phyloP scores from a whole-genome alignment of 441 rosid genomes.

The Gossypium gossypioides region DNA sequence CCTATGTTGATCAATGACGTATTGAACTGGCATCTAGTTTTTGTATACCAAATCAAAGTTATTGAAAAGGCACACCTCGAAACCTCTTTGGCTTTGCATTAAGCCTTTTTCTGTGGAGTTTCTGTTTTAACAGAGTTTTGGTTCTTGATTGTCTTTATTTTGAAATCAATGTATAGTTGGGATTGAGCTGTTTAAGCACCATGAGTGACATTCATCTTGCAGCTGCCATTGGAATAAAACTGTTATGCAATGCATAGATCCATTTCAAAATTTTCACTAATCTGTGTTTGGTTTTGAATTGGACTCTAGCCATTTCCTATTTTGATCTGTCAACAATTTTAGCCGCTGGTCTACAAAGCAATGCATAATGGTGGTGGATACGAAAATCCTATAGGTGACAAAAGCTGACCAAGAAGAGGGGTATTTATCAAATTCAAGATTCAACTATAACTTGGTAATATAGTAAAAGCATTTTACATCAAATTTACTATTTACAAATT shows the following conservation, averaged over 20 bases:
- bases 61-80: background rate
- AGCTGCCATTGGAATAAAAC: background rate
- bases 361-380: background rate
- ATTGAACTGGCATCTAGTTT: constrained; percentile 3
- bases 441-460: background rate
- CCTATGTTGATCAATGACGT: constrained; percentile 31
- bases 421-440: too few species aligned
- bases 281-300: background rate
- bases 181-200: background rate
- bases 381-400: too few species aligned
- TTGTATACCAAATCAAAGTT: background rate
- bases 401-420: too few species aligned
- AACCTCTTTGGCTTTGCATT: background rate
- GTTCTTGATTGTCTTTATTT: background rate
- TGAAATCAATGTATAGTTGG: background rate
- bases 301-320: background rate
- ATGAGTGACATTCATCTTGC: background rate
- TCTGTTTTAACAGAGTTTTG: background rate
- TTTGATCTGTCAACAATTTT: background rate
- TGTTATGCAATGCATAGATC: background rate
- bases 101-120: too few species aligned
- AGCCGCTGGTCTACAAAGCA: background rate
- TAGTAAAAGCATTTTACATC: background rate
- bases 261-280: background rate
- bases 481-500: too few species aligned